Evolutionary conservation across 2,329 filamentous ascomycete genomes (phyloP), one percentile per base, ranked within the genome.

Genomic region (Aureobasidium sp.): DNA sequence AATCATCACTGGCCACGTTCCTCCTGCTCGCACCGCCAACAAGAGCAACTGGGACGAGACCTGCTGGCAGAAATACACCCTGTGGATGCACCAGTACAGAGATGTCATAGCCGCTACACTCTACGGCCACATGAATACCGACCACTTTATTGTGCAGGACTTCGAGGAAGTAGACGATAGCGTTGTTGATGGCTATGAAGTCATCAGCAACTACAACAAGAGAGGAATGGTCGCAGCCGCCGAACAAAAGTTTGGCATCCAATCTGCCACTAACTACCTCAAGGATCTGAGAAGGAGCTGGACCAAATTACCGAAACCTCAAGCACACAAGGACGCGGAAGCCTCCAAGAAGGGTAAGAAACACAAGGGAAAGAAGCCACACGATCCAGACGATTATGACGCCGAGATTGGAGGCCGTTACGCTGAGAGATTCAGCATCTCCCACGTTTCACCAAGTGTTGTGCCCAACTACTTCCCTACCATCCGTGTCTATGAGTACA

Each of bases 71-170:
- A 97, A 96, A 72, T 99, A 96, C 74, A 89, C 91, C 0, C 77
- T 97, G 4, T 97, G 92, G 91, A 77, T 93, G 69, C 83, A 85
- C 67, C 91, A 95, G 73, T 99, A 91, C 74, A 88, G 94, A 37
- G 94, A 99, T 72, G 87, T 99, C 40, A 81, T 99, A 22, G 81
- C 92, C 22, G 85, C 84, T 14, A 85, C 85, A 29, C 71, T 96
- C 6, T 99, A 89, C 70, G 94, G 93, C 1, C 94, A 99, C 72
- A 97, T 99, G 94, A 99, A 99, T 70, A 89, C 97, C 66, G 94
- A 99, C 69, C 94, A 99, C 73, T 99, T 99, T 74, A 83, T 97
- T 70, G 77, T 99, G 17, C 90, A 96, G 68, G 93, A 97, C 72
- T 90, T 86, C 62, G 81, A 88, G 44, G 83, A 96, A 0, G 81